Evolutionary conservation across 176 grass and related monocot genomes (phyloP), one percentile per base, ranked within the genome.

Genomic region (Themeda triandra): DNA sequence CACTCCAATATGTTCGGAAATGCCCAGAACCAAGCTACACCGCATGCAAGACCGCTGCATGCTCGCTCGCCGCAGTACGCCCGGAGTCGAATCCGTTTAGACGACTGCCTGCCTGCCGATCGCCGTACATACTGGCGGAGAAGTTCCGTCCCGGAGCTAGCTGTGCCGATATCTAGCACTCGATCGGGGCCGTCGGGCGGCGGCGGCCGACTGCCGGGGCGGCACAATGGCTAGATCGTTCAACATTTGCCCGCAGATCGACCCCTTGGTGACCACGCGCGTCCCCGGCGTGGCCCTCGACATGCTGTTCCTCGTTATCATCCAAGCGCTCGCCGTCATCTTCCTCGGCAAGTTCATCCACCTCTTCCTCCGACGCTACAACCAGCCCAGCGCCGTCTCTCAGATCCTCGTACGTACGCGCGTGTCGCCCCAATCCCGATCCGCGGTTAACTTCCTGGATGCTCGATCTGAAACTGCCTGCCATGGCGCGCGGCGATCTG

Each of bases 271-370:
- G 15, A 2, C 41, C 23, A 79, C 88, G 35, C 84, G 73, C 8
- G 21, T 90, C 79, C 88, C 88, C 6, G 84, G 88, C 84, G 77
- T 90, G 29, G 58, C 88, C 23, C 66, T 86, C 33, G 88, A 90
- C 88, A 90, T 69, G 33, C 58, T 90, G 23, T 86, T 90, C 84
- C 83, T 90, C 66, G 66, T 90, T 21, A 60, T 71, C 67, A 73
- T 90, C 88, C 84, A 90, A 67, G 79, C 73, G 11, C 28, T 83
- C 18, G 56, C 67, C 79, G 80, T 86, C 66, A 72, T 90, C 73
- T 0, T 83, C 79, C 58, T 90, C 79, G 24, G 35, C 73, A 86
- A 56, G 73, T 71, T 90, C 74, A 6, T 90, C 35, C 88, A 90
- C 84, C 69, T 66, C 45, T 83, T 86, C 44, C 88, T 90, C 74